Percentiles rank a stretch among this genome's conserved stretches.
phyloP scores from a whole-genome alignment of 768 basidiomycete species.

The Tephrocybe sp. region DNA sequence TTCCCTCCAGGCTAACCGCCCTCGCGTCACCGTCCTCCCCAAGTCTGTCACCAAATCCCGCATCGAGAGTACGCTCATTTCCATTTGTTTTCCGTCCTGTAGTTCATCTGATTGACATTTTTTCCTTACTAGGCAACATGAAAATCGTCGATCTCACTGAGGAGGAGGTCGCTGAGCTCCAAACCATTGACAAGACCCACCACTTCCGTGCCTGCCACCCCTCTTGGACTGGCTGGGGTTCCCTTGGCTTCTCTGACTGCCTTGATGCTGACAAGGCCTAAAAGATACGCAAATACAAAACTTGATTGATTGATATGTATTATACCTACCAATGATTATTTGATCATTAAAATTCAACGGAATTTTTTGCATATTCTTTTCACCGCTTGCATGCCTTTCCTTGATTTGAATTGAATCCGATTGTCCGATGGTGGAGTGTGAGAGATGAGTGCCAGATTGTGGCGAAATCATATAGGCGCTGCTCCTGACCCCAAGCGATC shows the following conservation, averaged over 20 bases:
- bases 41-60: slow-evolving; percentile 76
- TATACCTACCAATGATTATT: background rate
- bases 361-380: too few species aligned
- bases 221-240: slow-evolving; percentile 27
- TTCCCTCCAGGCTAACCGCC: slow-evolving; percentile 70
- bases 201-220: slow-evolving; percentile 69
- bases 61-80: slow-evolving; percentile 42
- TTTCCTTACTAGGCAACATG: slow-evolving; percentile 42
- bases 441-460: too few species aligned
- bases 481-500: too few species aligned
- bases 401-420: background rate
- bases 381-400: too few species aligned
- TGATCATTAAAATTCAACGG: too few species aligned
- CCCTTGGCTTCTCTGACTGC: slow-evolving; percentile 18
- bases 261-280: slow-evolving; percentile 13
- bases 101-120: background rate
- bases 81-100: background rate
- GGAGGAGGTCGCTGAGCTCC: slow-evolving; percentile 58
- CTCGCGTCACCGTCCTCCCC: slow-evolving; percentile 60
- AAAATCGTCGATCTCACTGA: slow-evolving; percentile 58
- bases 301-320: background rate
- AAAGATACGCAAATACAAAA: background rate
- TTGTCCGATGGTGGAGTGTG: too few species aligned
- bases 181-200: slow-evolving; percentile 54
- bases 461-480: too few species aligned